Evolutionary conservation across 2,329 filamentous ascomycete species (phyloP).

Genomic region (Plectosphaerella cucumerina): DNA sequence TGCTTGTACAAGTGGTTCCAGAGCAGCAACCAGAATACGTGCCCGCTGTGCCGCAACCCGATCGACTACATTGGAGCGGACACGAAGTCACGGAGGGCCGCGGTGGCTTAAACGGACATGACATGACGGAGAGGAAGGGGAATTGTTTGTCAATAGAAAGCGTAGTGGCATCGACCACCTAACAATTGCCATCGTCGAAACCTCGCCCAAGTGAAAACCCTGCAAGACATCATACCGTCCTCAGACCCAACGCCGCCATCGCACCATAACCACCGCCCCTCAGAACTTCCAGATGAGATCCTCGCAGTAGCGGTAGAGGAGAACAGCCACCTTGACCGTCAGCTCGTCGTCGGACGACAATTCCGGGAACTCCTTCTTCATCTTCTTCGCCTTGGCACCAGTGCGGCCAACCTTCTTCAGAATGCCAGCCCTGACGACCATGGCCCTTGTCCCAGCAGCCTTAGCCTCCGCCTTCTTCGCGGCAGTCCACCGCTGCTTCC

Average conservation of each 20-base stretch:
- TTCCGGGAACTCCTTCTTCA: not conserved
- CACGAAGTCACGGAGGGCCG: slow-evolving; percentile 18
- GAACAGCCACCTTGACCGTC: not conserved
- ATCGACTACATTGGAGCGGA: slow-evolving; percentile 58
- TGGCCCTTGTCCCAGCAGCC: not conserved
- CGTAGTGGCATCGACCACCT: too few relatives aligned
- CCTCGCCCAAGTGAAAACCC: too few relatives aligned
- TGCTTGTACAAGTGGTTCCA: slow-evolving; percentile 98
- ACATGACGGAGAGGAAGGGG: not conserved
- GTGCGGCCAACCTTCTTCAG: too few relatives aligned
- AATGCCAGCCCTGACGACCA: not conserved
- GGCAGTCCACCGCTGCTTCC: too few relatives aligned
- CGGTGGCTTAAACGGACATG: not conserved
- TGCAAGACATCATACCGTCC: too few relatives aligned
- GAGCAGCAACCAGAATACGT: slow-evolving; percentile 85
- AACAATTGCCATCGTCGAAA: too few relatives aligned
- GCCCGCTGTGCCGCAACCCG: slow-evolving; percentile 86
- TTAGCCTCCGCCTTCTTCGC: not conserved
- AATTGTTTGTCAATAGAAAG: not conserved
- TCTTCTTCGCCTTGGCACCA: not conserved
- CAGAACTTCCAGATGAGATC: not conserved
- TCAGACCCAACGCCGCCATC: too few relatives aligned
- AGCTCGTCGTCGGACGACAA: not conserved
- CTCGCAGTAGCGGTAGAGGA: not conserved
- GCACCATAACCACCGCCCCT: too few relatives aligned